A percentile compares a stretch with the other conserved stretches of the same genome.
Evolutionary conservation across 176 grass and related monocot species (phyloP).

Genomic region (Aegilops tauschii): DNA sequence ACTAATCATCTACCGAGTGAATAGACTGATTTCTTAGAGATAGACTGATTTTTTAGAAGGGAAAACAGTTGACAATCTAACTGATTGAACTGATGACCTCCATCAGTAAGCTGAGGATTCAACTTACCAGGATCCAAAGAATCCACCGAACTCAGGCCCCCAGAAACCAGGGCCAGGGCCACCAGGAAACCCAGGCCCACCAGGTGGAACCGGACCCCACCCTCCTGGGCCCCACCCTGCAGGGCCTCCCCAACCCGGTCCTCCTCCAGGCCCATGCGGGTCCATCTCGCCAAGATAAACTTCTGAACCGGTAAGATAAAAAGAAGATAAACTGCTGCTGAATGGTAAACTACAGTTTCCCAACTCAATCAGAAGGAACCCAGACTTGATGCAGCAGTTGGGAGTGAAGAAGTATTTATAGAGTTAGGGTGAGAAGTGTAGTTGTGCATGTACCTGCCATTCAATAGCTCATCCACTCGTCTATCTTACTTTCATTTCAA

Average conservation of each 20-base stretch:
- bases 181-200: constrained; percentile 7
- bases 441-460: neutral
- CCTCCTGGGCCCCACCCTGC: no score
- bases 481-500: neutral
- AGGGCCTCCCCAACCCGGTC: neutral
- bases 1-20: no score
- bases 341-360: neutral
- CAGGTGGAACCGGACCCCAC: constrained; percentile 12
- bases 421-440: neutral
- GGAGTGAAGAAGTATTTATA: neutral
- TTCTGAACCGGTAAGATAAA: no score
- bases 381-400: neutral
- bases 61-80: no score
- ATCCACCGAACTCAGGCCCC: constrained; percentile 24
- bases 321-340: neutral
- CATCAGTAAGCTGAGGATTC: neutral
- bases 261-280: constrained; percentile 17
- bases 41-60: no score
- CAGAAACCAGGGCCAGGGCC: constrained; percentile 16
- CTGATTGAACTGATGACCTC: no score
- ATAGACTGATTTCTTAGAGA: no score
- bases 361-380: neutral
- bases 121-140: constrained; percentile 45
- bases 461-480: neutral
- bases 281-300: constrained; percentile 14